Evolutionary conservation across 176 grass and related monocot genomes (phyloP), one percentile per base, ranked within the genome.

Genomic region (Juncus inflexus): DNA sequence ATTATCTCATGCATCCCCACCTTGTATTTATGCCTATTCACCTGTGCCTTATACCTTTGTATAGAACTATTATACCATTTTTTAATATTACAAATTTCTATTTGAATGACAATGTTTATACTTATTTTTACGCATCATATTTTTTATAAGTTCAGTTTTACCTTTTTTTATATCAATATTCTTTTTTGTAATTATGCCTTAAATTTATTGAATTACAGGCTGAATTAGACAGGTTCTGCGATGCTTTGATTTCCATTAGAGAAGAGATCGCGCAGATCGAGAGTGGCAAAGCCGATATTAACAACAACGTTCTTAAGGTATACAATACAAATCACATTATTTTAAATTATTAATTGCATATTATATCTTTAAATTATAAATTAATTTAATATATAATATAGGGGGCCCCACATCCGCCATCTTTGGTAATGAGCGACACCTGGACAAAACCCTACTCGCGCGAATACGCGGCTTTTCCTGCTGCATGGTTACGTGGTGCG

Each of bases 221-320:
- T 8, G 95, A 99, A 67, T 47, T 99, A 74, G 95, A 99, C 73
- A 90, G 95, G 83, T 99, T 99, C 67, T 99, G 95, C 73, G 95
- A 94, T 84, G 77, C 95, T 82, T 83, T 99, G 55, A 99, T 99
- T 63, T 99, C 89, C 35, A 94, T 99, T 53, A 99, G 89, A 57
- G 89, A 90, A 70, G 89, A 99, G 83, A 99, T 99, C 51, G 78
- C 89, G 43, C 56, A 82, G 66, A 89, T 99, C 36, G 95, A 99
- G 80, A 83, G 3, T 55, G 95, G 95, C 35, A 90, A 84, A 79
- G 89, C 89, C 65, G 95, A 99, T 69, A 76, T 50, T 35, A 62
- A 83, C 35, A 86, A 89, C 67, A 99, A 99, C 84, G 88, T 99
- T 64, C 94, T 99, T 12, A 99, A 99, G 94, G 94, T 94, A 89